Evolutionary conservation across 106 monocot genomes (phyloP), one percentile per base, ranked within the genome.

Genomic region (Triglochin maritima): DNA sequence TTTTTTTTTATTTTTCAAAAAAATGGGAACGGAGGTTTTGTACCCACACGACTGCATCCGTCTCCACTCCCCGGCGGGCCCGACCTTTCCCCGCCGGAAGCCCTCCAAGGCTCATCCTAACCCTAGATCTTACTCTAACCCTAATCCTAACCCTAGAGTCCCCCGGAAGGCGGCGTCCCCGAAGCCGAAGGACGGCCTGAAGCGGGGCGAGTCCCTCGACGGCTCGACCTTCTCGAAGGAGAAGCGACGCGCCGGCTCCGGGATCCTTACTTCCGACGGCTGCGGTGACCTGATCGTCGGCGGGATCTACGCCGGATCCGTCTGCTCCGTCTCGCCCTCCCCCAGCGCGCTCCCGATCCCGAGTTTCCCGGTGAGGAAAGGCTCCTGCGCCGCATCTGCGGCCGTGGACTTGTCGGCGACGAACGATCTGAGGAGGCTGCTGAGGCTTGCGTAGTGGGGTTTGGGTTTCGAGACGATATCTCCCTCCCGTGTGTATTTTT

Each of bases 11-110:
- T 6, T 17, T 65, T 2, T 50, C 15, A 6, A 44, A 9, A 59
- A 46, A 55, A 74, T 74, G 74, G 74, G 47, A 59, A 74, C 74
- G 49, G 74, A 74, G 74, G 67, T 74, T 16, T 9, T 74, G 49
- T 47, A 67, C 44, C 73, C 73, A 9, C 56, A 73, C 29, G 67
- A 60, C 16, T 42, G 29, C 59, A 59, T 59, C 43, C 5, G 17
- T 17, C 42, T 11, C 12, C 51, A 7, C 15, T 62, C 17, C 9
- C 17, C 17, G 7, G 55, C 14, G 1, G 59, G 7, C 49, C 15
- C 29, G 44, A 8, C n/a, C 64, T 46, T 52, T 11, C n/a, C 47
- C 45, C 60, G 65, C 46, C 57, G 67, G 59, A 74, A 67, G 50
- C 67, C 47, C n/a, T 4, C 29, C 45, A 67, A 7, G 71, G 71